Base-by-base conservation (phyloP, 805 yeast genomes). In the Kodamaea kakaduensis region DNA sequence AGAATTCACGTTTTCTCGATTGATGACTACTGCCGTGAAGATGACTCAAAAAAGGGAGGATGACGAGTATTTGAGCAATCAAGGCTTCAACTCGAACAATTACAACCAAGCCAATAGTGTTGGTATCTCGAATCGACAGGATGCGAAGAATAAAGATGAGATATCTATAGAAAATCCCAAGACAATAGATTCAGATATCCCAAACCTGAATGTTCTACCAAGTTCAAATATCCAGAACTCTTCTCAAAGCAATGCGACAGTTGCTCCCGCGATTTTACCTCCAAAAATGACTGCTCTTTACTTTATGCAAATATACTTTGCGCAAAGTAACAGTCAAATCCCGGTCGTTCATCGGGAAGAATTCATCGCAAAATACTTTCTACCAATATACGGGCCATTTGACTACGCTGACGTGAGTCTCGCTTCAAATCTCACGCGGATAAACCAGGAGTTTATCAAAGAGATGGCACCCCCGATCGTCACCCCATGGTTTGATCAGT, bases 331-430 rank as follows among this genome's bases (percentile, higher is more conserved):
- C 52, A 68, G 94, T 2, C 96, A 87, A 54, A 56, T 85, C 17
- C 96, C 97, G 0, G 69, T 89, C 3, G 59, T 88, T 31, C 96
- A 89, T 54, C 70, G 96, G 19, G 95, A 86, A 48, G 75, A 73
- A 45, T 88, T 87, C 49, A 56, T 89, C 27, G 63, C 64, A 31
- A 63, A 67, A 17, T 78, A 77, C 50, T 88, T 84, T 52, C 75
- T 77, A 46, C 96, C 96, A 0, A 69, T 88, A 1, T 88, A 88
- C 54, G 96, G 97, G 0, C 58, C 69, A 3, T 61, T 84, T 40
- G 54, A 54, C 33, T 74, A 81, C 9, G 47, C 64, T 0, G 61
- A 62, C 19, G 60, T 76, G 1, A 63, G 79, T 5, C 61, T 85
- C 28, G 89, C 85, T 0, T 75, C 83, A 1, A 68, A 73, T 37